Evolutionary conservation across 1,284 basidiomycete species (phyloP).

Genomic region (Coriolopsis trogii): DNA sequence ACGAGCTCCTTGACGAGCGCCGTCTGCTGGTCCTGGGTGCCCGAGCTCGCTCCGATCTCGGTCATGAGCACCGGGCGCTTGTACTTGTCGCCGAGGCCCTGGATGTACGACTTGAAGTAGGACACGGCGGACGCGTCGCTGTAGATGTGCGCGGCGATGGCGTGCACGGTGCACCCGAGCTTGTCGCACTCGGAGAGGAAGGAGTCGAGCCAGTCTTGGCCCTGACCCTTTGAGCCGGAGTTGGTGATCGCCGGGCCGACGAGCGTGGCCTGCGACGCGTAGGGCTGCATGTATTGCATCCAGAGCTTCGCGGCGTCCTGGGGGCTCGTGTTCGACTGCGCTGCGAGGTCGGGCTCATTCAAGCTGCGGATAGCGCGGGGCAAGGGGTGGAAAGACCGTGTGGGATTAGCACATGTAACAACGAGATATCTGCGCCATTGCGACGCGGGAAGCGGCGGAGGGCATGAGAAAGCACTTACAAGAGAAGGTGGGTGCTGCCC

Average conservation of each 20-base stretch:
- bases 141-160: slow-evolving; percentile 38
- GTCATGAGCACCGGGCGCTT: slow-evolving; percentile 34
- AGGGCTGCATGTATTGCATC: slow-evolving; percentile 37
- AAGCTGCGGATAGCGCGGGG: slow-evolving; percentile 23
- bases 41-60: slow-evolving; percentile 37
- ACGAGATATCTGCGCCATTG: neutral
- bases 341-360: slow-evolving; percentile 38
- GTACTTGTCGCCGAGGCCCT: slow-evolving; percentile 31
- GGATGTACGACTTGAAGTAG: slow-evolving; percentile 38
- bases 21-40: slow-evolving; percentile 27
- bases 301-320: slow-evolving; percentile 32
- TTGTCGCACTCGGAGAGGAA: slow-evolving; percentile 34
- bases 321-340: slow-evolving; percentile 36
- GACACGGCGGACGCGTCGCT: slow-evolving; percentile 35
- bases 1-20: slow-evolving; percentile 34
- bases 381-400: neutral
- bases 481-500: slow-evolving; percentile 34
- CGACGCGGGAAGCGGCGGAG: neutral
- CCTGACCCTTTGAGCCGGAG: slow-evolving; percentile 34
- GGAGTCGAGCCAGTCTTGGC: slow-evolving; percentile 35
- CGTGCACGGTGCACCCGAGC: slow-evolving; percentile 35
- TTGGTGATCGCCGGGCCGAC: slow-evolving; percentile 38
- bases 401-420: no score
- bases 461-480: slow-evolving; percentile 20
- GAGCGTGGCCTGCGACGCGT: slow-evolving; percentile 37